Base-by-base conservation (phyloP, 495 filamentous ascomycete genomes). In the Trichoderma asperelloides region DNA sequence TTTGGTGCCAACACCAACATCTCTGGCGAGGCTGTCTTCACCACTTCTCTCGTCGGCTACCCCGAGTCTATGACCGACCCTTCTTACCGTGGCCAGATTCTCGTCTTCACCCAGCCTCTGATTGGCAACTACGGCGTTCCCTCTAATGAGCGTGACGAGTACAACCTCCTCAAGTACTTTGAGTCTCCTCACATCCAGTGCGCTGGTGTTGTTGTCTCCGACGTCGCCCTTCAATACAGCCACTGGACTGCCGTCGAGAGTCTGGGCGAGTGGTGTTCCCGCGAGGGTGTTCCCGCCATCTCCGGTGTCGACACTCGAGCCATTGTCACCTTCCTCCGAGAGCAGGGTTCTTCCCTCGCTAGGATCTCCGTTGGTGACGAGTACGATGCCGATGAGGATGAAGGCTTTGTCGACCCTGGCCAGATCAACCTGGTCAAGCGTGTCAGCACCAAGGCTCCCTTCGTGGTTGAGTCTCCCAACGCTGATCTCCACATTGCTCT, bases 101-200 rank as follows among this genome's bases (percentile, higher is more conserved):
- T 97, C 72, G 94, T 98, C 73, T 97, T 99, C 84, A 99, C 95
- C 66, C 92, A 96, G 76, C 95, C 95, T n/a, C 81, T 99, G 69
- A 97, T 99, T 77, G 95, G 95, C 70, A 99, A 99, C 82, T 99
- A 99, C 74, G 95, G 95, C 71, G 92, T 96, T 2, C 93, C 92
- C 3, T 92, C 90, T 16, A 84, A 81, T 40, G 84, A 84, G 72
- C 87, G 92, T 63, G 92, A 96, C 74, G 77, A 89, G 75, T 85
- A 86, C 77, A 90, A 90, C 69, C 82, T 96, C 66, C 80, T 95
- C 73, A 91, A 91, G 77, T 94, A 96, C 82, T 97, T 97, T 72
- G 93, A 97, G 79, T 96, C 92, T 25, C 93, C 95, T 49, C 88
- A 97, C 78, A 93, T 99, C 71, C 95, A 99, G 80, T 96, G 94